Evolutionary conservation across 164 flowering plant genomes (phyloP).

Genomic region (Stephania yunnanensis): DNA sequence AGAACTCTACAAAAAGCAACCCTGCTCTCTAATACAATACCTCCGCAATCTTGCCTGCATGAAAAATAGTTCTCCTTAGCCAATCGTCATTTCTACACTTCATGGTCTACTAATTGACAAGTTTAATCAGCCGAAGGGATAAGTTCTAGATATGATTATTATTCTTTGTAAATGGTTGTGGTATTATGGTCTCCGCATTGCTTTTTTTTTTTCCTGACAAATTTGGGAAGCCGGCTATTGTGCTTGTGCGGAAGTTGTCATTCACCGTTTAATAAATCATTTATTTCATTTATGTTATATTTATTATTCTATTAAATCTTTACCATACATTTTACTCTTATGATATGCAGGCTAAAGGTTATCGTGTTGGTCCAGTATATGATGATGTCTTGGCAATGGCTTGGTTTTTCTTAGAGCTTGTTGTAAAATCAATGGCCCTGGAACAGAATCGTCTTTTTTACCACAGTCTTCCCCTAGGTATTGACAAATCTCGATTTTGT

Average conservation of each 20-base stretch:
- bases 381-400: conserved; percentile 99
- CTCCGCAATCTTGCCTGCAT: no score
- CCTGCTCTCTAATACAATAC: no score
- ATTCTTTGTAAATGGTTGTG: not conserved
- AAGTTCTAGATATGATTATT: not conserved
- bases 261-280: not conserved
- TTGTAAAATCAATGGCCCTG: conserved; percentile 96
- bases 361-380: conserved; percentile 98
- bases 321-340: not conserved
- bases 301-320: not conserved
- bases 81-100: no score
- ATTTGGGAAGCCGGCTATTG: not conserved
- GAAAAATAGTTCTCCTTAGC: no score
- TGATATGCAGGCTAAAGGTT: conserved; percentile 91
- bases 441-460: conserved; percentile 83
- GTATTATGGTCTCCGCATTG: not conserved
- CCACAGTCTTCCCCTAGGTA: conserved; percentile 83
- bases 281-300: not conserved
- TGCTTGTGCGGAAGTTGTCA: not conserved
- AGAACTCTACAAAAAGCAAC: no score
- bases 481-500: conserved; percentile 3
- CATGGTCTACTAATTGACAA: no score
- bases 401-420: conserved; percentile 95
- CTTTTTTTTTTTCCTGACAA: not conserved
- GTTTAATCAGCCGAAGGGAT: not conserved